A percentile compares a stretch with the other conserved stretches of the same genome.
These are phyloP conservation scores for Coemansia sp. DNA, from an alignment of 192 early-diverging fungal species.

Conservation along the genomic window DNA sequence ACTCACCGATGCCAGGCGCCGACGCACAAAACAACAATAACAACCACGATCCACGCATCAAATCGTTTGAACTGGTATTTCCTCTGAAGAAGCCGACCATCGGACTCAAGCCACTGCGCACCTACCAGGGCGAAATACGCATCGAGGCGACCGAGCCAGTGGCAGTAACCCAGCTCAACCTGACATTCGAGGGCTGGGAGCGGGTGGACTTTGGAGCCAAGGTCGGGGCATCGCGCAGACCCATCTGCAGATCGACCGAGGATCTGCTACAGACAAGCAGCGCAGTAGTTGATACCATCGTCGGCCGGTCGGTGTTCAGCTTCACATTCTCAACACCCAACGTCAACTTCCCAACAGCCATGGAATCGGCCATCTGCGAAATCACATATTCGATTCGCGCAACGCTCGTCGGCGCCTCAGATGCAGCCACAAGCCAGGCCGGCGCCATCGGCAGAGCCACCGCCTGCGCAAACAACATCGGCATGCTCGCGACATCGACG, in stretches of 20 bases:
- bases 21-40: background rate
- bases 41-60: constrained; percentile 39
- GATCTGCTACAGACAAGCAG: constrained; percentile 38
- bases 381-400: constrained; percentile 40
- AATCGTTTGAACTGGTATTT: constrained; percentile 39
- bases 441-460: background rate
- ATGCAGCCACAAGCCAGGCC: background rate
- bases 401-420: constrained; percentile 26
- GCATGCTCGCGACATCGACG: constrained; percentile 30
- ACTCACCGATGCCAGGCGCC: background rate
- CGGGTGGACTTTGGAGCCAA: constrained; percentile 49
- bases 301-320: constrained; percentile 22
- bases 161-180: constrained; percentile 35
- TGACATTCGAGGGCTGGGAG: constrained; percentile 56
- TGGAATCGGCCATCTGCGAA: constrained; percentile 54
- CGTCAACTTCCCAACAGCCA: constrained; percentile 50
- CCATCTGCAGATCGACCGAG: constrained; percentile 31
- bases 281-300: constrained; percentile 31
- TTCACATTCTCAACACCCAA: constrained; percentile 55
- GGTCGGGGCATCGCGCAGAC: constrained; percentile 36
- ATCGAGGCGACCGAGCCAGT: constrained; percentile 40
- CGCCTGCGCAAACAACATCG: constrained; percentile 28
- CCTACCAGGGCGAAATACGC: constrained; percentile 41
- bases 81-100: constrained; percentile 32
- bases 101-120: constrained; percentile 51